These are phyloP conservation scores for Ascochyta lentis DNA, from an alignment of 2,329 filamentous ascomycete genomes.

Conservation along the genomic window DNA sequence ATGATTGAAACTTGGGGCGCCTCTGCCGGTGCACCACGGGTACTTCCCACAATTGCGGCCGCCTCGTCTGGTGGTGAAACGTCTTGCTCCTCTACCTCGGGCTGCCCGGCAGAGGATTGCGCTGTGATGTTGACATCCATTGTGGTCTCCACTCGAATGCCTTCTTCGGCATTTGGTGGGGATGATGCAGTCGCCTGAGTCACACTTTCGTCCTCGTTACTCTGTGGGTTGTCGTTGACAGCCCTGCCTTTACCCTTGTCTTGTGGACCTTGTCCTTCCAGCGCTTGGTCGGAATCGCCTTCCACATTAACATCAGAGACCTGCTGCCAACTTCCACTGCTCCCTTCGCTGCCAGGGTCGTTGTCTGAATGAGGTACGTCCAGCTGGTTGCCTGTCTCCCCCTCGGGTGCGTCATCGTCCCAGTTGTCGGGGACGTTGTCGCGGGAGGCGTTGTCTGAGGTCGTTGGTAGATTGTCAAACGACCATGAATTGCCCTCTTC, in stretches of 20 bases:
- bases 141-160: slow-evolving; percentile 2
- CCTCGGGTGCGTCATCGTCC: slow-evolving; percentile 33
- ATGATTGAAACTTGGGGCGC: slow-evolving; percentile 23
- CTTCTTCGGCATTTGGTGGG: background rate
- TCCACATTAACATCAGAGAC: slow-evolving; percentile 39
- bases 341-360: slow-evolving; percentile 45
- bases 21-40: slow-evolving; percentile 14
- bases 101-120: slow-evolving; percentile 2
- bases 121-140: slow-evolving; percentile 1
- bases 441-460: slow-evolving; percentile 4
- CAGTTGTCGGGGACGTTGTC: slow-evolving; percentile 29
- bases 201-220: background rate
- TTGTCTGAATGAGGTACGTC: slow-evolving; percentile 26
- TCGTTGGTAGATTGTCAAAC: slow-evolving; percentile 33
- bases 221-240: slow-evolving; percentile 3
- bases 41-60: slow-evolving; percentile 7
- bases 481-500: slow-evolving; percentile 52
- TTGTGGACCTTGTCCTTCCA: slow-evolving; percentile 29
- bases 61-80: background rate
- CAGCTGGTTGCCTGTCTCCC: slow-evolving; percentile 4
- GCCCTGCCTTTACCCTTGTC: slow-evolving; percentile 40
- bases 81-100: slow-evolving; percentile 1
- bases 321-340: slow-evolving; percentile 52
- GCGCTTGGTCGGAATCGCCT: slow-evolving; percentile 35
- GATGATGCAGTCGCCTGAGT: background rate